These are phyloP conservation scores for Dactylellina cionopaga DNA, from an alignment of 2,329 filamentous ascomycete genomes.

Conservation along the genomic window DNA sequence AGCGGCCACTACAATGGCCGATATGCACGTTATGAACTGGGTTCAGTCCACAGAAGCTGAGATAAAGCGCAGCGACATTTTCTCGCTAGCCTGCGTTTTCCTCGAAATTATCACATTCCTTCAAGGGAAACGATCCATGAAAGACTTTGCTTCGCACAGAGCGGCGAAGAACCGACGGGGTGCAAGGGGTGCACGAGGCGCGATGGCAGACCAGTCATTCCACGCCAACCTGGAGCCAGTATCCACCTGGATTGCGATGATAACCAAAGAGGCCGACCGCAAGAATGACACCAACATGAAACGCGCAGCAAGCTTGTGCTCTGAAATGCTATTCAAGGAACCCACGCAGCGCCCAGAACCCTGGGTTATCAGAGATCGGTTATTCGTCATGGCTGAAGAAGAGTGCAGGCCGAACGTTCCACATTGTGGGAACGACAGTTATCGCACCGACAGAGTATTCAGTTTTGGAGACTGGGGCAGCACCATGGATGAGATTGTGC, in stretches of 20 bases:
- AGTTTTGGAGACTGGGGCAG: constrained; percentile 51
- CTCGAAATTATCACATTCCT: constrained; percentile 77
- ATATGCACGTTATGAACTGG: constrained; percentile 48
- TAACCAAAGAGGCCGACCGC: constrained; percentile 69
- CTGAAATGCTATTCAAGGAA: constrained; percentile 51
- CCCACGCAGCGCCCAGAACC: constrained; percentile 48
- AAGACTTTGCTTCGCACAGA: constrained; percentile 74
- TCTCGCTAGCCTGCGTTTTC: constrained; percentile 76
- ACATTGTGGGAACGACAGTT: constrained; percentile 38
- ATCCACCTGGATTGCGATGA: constrained; percentile 72
- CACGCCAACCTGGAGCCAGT: constrained; percentile 76
- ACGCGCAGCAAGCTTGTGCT: constrained; percentile 31
- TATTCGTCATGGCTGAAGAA: constrained; percentile 47
- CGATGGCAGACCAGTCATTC: constrained; percentile 75
- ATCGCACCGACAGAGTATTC: constrained; percentile 35
- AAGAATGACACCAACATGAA: constrained; percentile 55
- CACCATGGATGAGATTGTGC: constrained; percentile 47
- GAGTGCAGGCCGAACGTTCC: constrained; percentile 46
- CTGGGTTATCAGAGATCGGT: constrained; percentile 38
- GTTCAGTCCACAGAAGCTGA: constrained; percentile 47
- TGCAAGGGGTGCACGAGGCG: constrained; percentile 65
- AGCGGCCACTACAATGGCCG: constrained; percentile 4
- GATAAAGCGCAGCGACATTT: constrained; percentile 72
- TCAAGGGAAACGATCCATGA: constrained; percentile 71
- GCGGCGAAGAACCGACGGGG: constrained; percentile 68